Evolutionary conservation across 2,329 filamentous ascomycete genomes (phyloP).

Genomic region (Setomelanomma holmii): DNA sequence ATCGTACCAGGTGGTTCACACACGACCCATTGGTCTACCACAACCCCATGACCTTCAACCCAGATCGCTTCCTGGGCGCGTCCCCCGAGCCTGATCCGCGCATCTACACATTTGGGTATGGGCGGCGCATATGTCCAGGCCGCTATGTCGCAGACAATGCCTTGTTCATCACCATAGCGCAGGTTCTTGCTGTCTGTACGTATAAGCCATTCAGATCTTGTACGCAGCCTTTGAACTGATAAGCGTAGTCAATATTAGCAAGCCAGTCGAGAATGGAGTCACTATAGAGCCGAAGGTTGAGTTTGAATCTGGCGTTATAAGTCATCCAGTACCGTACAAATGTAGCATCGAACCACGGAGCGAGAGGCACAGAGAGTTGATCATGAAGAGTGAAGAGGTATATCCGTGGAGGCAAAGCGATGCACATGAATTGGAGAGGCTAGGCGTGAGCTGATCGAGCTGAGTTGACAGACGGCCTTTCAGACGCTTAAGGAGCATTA

Average conservation of each 20-base stretch:
- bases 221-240: too few species aligned
- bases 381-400: not conserved
- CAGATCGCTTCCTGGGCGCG: slow-evolving; percentile 53
- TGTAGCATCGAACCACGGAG: slow-evolving; percentile 24
- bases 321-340: slow-evolving; percentile 49
- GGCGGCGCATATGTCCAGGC: slow-evolving; percentile 54
- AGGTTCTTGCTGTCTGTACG: slow-evolving; percentile 57
- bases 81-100: slow-evolving; percentile 51
- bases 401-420: not conserved
- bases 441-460: too few species aligned
- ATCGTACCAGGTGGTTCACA: slow-evolving; percentile 51
- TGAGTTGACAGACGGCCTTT: too few species aligned
- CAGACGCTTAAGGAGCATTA: too few species aligned
- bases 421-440: not conserved
- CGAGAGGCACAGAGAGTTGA: not conserved
- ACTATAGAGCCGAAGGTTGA: slow-evolving; percentile 44
- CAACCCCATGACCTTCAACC: slow-evolving; percentile 52
- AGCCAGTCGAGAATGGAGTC: slow-evolving; percentile 47
- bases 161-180: slow-evolving; percentile 52
- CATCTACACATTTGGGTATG: slow-evolving; percentile 49
- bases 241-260: slow-evolving; percentile 54
- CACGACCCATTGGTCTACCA: slow-evolving; percentile 51
- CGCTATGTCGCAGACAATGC: slow-evolving; percentile 51
- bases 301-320: slow-evolving; percentile 47
- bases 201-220: too few species aligned